phyloP scores from a whole-genome alignment of 2,329 filamentous ascomycete genomes.

The Arthrobotrys musiformis region DNA sequence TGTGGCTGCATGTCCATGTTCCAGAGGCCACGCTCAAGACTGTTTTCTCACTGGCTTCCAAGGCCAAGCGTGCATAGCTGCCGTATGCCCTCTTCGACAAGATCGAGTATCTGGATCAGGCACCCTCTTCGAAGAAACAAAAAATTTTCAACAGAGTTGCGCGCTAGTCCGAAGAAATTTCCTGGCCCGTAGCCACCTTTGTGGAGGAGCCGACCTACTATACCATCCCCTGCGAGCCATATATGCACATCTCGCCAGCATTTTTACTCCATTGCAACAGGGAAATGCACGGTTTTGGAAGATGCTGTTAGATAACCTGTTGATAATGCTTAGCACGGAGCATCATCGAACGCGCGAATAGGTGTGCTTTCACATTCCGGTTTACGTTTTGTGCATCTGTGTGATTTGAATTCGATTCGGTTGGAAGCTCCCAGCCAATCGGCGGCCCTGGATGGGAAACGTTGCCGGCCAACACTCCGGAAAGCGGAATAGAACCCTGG shows the following conservation, averaged over 20 bases:
- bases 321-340: not conserved
- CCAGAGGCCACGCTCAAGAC: not conserved
- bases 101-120: conserved; percentile 28
- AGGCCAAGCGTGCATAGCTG: conserved; percentile 3
- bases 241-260: conserved; percentile 13
- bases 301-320: conserved; percentile 11
- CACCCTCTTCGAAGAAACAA: conserved; percentile 27
- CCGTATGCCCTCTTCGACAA: not conserved
- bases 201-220: conserved; percentile 15
- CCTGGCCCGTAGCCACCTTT: conserved; percentile 17
- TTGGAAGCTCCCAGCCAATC: conserved; percentile 34
- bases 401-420: conserved; percentile 10
- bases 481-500: conserved; percentile 37
- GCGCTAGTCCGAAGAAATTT: conserved; percentile 46
- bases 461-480: conserved; percentile 44
- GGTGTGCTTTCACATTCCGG: conserved; percentile 13
- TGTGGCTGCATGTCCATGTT: not conserved
- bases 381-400: conserved; percentile 15
- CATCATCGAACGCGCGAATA: conserved; percentile 7
- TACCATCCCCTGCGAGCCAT: conserved; percentile 28
- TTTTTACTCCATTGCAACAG: not conserved
- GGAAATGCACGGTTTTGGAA: not conserved
- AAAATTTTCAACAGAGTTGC: conserved; percentile 24
- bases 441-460: conserved; percentile 40
- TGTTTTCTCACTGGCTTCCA: conserved; percentile 3